Percentiles rank a stretch among this genome's conserved stretches.
phyloP scores from a whole-genome alignment of 2,329 filamentous ascomycete species.

The Fusarium albosuccineum region DNA sequence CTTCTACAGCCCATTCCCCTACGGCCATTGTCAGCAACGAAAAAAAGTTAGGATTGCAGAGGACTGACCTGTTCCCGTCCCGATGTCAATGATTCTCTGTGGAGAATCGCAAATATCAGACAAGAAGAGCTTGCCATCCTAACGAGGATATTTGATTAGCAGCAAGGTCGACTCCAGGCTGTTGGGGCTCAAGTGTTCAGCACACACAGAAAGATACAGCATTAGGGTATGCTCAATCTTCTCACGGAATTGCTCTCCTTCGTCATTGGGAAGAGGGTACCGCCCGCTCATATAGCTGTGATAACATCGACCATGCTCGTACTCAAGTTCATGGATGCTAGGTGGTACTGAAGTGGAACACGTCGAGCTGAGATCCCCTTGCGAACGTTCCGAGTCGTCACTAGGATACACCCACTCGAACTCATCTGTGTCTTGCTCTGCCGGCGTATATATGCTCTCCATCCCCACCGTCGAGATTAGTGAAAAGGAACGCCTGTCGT shows the following conservation, averaged over 20 bases:
- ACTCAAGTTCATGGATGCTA: constrained; percentile 52
- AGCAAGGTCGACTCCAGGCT: background rate
- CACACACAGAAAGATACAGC: constrained; percentile 56
- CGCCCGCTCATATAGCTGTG: constrained; percentile 58
- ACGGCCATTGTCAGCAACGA: constrained; percentile 15
- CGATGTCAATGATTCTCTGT: constrained; percentile 61
- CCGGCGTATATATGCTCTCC: constrained; percentile 43
- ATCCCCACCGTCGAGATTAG: constrained; percentile 46
- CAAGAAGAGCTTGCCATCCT: constrained; percentile 56
- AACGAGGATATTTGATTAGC: constrained; percentile 8
- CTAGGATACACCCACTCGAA: constrained; percentile 47
- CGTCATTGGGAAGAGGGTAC: constrained; percentile 63
- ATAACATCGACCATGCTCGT: constrained; percentile 54
- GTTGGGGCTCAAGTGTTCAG: constrained; percentile 1
- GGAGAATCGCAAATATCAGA: constrained; percentile 56
- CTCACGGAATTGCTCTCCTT: constrained; percentile 60
- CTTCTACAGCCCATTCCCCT: constrained; percentile 68
- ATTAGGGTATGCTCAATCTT: constrained; percentile 61
- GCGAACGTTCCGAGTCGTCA: constrained; percentile 36
- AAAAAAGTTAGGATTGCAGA: background rate
- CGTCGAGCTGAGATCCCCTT: constrained; percentile 45
- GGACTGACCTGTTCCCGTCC: constrained; percentile 61
- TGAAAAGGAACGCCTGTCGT: constrained; percentile 47
- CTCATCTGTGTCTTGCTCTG: constrained; percentile 48
- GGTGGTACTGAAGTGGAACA: constrained; percentile 51